Conservation (phyloP, 2,329 filamentous ascomycete species). For the Clonostachys rhizophaga region DNA sequence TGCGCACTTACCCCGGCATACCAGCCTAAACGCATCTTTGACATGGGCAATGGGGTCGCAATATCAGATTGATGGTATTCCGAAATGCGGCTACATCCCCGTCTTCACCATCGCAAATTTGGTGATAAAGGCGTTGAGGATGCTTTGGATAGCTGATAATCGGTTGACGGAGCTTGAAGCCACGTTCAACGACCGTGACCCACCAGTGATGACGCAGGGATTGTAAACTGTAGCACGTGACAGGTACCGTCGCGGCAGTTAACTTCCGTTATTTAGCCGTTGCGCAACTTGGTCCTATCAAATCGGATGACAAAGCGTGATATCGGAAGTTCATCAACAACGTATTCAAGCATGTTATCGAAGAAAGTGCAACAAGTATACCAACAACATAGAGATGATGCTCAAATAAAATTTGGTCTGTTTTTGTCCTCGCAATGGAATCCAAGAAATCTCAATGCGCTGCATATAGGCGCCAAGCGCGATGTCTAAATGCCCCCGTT, state of each 20-base stretch:
- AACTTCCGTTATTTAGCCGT: too few relatives aligned
- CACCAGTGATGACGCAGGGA: conserved; percentile 1
- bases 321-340: too few relatives aligned
- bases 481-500: too few relatives aligned
- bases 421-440: too few relatives aligned
- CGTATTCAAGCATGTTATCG: too few relatives aligned
- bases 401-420: too few relatives aligned
- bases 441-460: too few relatives aligned
- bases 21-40: conserved; percentile 44
- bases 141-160: neutral
- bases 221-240: conserved; percentile 1
- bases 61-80: neutral
- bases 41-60: conserved; percentile 1
- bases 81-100: neutral
- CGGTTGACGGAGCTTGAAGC: conserved; percentile 1
- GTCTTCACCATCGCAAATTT: neutral
- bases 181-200: conserved; percentile 1
- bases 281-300: too few relatives aligned
- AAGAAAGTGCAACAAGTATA: too few relatives aligned
- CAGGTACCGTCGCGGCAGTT: neutral
- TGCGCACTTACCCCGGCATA: conserved; percentile 42
- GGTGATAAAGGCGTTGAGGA: neutral
- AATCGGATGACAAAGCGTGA: too few relatives aligned
- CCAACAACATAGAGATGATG: too few relatives aligned
- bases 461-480: too few relatives aligned